Evolutionary conservation across 2,329 filamentous ascomycete genomes (phyloP).

Genomic region (Stemphylium lycopersici): DNA sequence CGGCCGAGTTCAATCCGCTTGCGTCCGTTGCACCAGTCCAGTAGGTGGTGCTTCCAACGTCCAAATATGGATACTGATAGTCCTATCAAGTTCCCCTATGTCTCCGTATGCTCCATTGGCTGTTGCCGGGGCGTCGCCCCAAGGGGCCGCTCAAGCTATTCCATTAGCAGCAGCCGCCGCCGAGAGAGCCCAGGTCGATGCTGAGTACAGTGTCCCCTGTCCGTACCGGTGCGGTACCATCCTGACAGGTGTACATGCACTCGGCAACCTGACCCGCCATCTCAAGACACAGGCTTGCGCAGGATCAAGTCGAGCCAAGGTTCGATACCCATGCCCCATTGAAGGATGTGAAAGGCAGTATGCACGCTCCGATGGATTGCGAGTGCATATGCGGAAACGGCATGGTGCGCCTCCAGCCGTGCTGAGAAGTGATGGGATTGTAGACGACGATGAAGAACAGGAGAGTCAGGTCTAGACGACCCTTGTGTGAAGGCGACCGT

Average conservation of each 20-base stretch:
- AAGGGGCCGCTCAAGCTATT: too few species aligned
- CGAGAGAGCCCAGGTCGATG: too few species aligned
- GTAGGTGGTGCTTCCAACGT: too few species aligned
- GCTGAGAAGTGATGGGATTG: background rate
- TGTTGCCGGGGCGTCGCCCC: too few species aligned
- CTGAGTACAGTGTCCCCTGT: slow-evolving; percentile 15
- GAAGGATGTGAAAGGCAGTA: slow-evolving; percentile 32
- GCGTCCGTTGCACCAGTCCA: too few species aligned
- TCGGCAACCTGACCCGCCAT: slow-evolving; percentile 39
- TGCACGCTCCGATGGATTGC: slow-evolving; percentile 33
- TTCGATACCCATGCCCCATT: slow-evolving; percentile 21
- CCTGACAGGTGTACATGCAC: slow-evolving; percentile 32
- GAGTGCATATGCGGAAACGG: slow-evolving; percentile 23
- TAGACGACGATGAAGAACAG: slow-evolving; percentile 1
- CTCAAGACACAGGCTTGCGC: slow-evolving; percentile 31
- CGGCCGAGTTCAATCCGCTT: too few species aligned
- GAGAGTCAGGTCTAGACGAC: background rate
- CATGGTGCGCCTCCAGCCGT: slow-evolving; percentile 18
- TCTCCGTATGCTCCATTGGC: too few species aligned
- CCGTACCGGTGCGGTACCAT: slow-evolving; percentile 31
- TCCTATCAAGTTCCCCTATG: too few species aligned
- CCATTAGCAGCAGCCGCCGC: too few species aligned
- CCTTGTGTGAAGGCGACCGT: background rate
- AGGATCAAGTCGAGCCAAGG: slow-evolving; percentile 21
- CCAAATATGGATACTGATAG: too few species aligned